Base-by-base conservation (phyloP, 148 eudicot species). In the Bassia scoparia region DNA sequence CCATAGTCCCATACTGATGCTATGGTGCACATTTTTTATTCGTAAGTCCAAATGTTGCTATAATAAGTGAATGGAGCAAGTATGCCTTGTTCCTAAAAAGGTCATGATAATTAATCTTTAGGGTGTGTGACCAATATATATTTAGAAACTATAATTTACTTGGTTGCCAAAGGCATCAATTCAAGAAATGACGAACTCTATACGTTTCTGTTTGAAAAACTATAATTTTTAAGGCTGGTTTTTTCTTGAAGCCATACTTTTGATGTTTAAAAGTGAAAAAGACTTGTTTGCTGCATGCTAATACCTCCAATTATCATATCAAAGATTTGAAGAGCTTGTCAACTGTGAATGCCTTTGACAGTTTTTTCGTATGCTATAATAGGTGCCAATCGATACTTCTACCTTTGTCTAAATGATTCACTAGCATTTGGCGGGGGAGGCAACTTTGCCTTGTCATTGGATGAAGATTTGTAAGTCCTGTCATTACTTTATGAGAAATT, bases 361-460 rank as follows among this genome's bases (percentile, higher is more conserved):
- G 63, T 50, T 21, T 54, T 9, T 68, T 67, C n/a, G 43, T 26
- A 26, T 76, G 53, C 46, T 35, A 65, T 74, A 43, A 38, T 66
- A 93, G 98, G 98, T 69, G 90, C 84, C 86, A 93, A 93, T 79
- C 86, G 97, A 55, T 93, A 84, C 78, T 93, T 83, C 80, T 87
- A 85, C 72, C 29, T 90, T 87, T 90, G 94, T 69, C 60, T 89
- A 81, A 87, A 83, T 68, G 98, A 93, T 79, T 79, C 86, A 59
- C 80, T 93, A 29, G 98, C 97, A 67, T 81, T 93, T 81, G 98
- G 98, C 24, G 98, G 98, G 26, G 98, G 98, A 59, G 91, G 89
- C 52, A 84, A 80, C 66, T 93, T 90, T 76, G 98, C 97, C 58
- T 76, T 93, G 74, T 79, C 87, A 75, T 81, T 93, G 76, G 90